Evolutionary conservation across 108 stramenopile genomes (phyloP).

Genomic region (Halocafeteria seosinensis): DNA sequence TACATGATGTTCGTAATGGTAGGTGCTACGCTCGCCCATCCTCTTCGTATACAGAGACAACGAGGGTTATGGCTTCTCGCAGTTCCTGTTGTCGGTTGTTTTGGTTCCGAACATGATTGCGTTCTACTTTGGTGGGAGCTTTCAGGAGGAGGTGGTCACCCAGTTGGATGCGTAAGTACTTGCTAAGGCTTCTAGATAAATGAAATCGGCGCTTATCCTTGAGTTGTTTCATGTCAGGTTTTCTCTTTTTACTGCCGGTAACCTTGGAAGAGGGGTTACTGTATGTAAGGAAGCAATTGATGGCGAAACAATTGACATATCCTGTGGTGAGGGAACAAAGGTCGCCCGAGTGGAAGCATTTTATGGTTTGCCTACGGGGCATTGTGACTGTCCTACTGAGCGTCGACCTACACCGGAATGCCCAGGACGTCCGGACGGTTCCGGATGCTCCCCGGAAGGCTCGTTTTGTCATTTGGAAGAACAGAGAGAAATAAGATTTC

Average conservation of each 20-base stretch:
- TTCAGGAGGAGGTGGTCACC: not conserved
- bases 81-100: not conserved
- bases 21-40: too few species aligned
- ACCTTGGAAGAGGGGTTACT: not conserved
- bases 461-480: not conserved
- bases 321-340: not conserved
- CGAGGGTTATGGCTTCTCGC: too few species aligned
- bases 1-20: not conserved
- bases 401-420: not conserved
- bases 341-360: not conserved
- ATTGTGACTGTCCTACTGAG: not conserved
- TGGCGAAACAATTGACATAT: not conserved
- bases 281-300: not conserved
- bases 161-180: too few species aligned
- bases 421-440: not conserved
- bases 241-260: not conserved
- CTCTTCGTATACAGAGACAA: too few species aligned
- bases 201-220: too few species aligned
- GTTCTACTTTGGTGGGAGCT: not conserved
- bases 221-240: too few species aligned
- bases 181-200: too few species aligned
- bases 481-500: not conserved
- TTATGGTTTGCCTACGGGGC: not conserved
- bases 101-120: not conserved
- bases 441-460: not conserved